Conservation (phyloP, 169 alveolate genomes). For the Cyclospora cayetanensis region DNA sequence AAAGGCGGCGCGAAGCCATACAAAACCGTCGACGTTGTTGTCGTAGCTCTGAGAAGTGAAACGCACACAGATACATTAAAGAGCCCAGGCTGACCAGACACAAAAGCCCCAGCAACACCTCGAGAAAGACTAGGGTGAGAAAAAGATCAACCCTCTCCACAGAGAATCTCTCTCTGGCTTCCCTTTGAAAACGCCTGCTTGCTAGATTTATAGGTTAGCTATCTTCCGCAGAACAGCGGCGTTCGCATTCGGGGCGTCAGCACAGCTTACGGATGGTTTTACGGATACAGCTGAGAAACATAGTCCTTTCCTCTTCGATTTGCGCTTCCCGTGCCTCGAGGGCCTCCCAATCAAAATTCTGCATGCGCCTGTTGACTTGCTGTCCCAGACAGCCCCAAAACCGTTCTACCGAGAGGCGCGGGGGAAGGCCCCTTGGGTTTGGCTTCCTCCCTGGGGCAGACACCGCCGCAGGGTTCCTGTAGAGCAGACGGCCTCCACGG, state of each 20-base stretch:
- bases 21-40: slow-evolving; percentile 3
- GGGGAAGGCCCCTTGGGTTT: neutral
- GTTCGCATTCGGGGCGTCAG: neutral
- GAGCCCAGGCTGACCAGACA: no score
- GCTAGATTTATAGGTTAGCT: no score
- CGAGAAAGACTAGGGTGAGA: no score
- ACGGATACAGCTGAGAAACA: neutral
- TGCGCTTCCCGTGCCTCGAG: neutral
- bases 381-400: neutral
- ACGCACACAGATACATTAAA: no score
- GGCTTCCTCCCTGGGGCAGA: neutral
- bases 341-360: neutral
- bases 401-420: neutral
- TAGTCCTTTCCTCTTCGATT: neutral
- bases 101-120: no score
- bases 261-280: neutral
- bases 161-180: no score
- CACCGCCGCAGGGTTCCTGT: neutral
- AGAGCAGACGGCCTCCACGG: neutral
- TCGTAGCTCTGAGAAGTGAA: neutral
- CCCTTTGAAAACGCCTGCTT: no score
- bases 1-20: neutral
- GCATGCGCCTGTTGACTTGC: neutral
- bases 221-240: no score
- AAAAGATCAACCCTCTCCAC: no score